Evolutionary conservation across 306 rosid species (phyloP).

Genomic region (Trifolium dubium): DNA sequence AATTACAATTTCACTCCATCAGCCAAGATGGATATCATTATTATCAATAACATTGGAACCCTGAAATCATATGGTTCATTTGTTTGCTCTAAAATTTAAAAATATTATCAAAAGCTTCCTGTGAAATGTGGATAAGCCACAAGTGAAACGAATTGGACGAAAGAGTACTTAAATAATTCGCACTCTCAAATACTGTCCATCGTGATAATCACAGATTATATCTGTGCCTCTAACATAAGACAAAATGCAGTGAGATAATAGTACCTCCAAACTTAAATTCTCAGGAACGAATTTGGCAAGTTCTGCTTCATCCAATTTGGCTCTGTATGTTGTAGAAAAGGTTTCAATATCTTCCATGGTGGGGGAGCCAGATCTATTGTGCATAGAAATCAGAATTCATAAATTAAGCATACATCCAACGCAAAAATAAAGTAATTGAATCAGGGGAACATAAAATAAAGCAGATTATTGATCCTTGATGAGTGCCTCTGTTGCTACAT

Average conservation of each 20-base stretch:
- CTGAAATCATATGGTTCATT: slow-evolving; percentile 18
- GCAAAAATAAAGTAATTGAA: slow-evolving; percentile 3
- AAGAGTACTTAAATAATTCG: slow-evolving; percentile 21
- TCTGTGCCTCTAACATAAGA: slow-evolving; percentile 24
- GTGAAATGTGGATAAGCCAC: slow-evolving; percentile 12
- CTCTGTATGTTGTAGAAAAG: slow-evolving; percentile 71
- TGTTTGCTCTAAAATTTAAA: slow-evolving; percentile 14
- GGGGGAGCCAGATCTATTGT: slow-evolving; percentile 90
- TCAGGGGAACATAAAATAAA: background rate
- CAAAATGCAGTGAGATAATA: slow-evolving; percentile 27
- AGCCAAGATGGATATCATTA: slow-evolving; percentile 2
- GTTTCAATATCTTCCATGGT: slow-evolving; percentile 84
- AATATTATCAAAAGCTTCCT: background rate
- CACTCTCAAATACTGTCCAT: slow-evolving; percentile 3
- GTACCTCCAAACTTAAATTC: slow-evolving; percentile 79
- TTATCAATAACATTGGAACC: slow-evolving; percentile 10
- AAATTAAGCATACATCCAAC: slow-evolving; percentile 28
- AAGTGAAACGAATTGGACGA: slow-evolving; percentile 16
- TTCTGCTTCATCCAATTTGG: slow-evolving; percentile 82
- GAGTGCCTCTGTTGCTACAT: background rate
- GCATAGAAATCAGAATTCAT: slow-evolving; percentile 38
- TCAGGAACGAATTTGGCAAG: slow-evolving; percentile 80
- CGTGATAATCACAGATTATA: slow-evolving; percentile 15
- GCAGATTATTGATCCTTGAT: slow-evolving; percentile 16
- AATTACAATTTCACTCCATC: slow-evolving; percentile 7